Base-by-base conservation (phyloP, 371 early-diverging fungal species). In the Entomophthora muscae region DNA sequence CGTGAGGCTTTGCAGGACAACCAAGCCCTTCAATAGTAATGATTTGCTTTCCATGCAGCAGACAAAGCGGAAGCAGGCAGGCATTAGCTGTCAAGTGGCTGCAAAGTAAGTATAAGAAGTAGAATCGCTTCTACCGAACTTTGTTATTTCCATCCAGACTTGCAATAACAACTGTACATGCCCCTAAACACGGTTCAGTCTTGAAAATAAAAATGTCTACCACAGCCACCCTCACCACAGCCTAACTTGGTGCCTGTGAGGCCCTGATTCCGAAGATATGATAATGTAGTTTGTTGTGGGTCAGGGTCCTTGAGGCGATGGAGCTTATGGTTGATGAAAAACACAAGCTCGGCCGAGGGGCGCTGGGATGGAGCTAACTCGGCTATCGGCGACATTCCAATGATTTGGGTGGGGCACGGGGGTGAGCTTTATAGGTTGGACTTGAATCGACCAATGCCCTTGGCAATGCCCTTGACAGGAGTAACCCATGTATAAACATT, bases 231-330 rank as follows among this genome's bases (percentile, higher is more conserved):
- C n/a, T n/a, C n/a, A n/a, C n/a, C n/a, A n/a, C 87, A 86, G 30
- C 89, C 89, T n/a, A 86, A 76, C 70, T 88, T 88, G 42, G 86
- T 83, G 28, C 89, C 87, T 2, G 87, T 86, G 52, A 83, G 75
- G 3, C 86, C 84, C 55, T 76, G 70, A n/a, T 74, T 67, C 52
- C 88, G 79, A 64, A 88, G 71, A 68, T 80, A 85, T 68, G 80
- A 76, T 42, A 86, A 71, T 42, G 85, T 69, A 27, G 84, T 83
- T 52, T 72, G 66, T 52, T 80, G 79, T 26, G 82, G 77, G 64
- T 77, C 79, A 2, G 79, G 80, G 52, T 75, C 70, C 23, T 71
- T 68, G 22, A 81, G 57, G n/a, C 67, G 66, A 29, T 78, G 72
- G 57, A 69, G 72, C 27, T 70, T 69, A 29, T 76, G 78, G 68